phyloP scores from a whole-genome alignment of 768 basidiomycete genomes.

The Xerocomus spinulosus region DNA sequence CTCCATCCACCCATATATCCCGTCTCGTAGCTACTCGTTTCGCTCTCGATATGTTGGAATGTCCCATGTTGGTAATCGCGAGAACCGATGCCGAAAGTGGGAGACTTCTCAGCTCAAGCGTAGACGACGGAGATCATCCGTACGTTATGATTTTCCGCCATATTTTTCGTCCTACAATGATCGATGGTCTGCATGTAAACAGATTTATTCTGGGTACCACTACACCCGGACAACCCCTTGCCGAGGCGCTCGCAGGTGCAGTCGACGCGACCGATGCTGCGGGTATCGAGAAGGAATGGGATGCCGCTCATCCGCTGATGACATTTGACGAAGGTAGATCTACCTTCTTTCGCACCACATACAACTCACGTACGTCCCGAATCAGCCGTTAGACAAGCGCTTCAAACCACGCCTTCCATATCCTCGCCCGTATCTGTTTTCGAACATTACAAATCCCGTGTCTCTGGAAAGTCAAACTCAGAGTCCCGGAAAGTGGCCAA shows the following conservation, averaged over 20 bases:
- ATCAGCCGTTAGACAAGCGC: constrained; percentile 22
- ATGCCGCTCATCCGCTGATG: constrained; percentile 56
- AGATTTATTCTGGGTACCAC: constrained; percentile 68
- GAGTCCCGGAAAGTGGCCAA: constrained; percentile 71
- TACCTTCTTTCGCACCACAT: constrained; percentile 42
- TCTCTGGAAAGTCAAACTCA: constrained; percentile 61
- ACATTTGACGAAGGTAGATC: constrained; percentile 80
- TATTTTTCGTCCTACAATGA: constrained; percentile 3
- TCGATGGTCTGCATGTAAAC: constrained; percentile 8
- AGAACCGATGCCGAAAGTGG: constrained; percentile 90
- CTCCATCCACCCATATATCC: constrained; percentile 80
- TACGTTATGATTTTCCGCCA: constrained; percentile 31
- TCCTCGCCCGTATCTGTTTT: constrained; percentile 41
- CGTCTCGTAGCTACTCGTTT: constrained; percentile 83
- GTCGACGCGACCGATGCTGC: constrained; percentile 67
- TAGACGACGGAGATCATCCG: constrained; percentile 76
- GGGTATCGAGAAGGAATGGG: constrained; percentile 72
- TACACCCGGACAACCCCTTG: constrained; percentile 46
- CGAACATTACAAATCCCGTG: constrained; percentile 54
- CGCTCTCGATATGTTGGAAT: constrained; percentile 86
- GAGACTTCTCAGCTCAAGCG: constrained; percentile 76
- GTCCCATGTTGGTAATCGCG: constrained; percentile 84
- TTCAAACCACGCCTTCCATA: constrained; percentile 17
- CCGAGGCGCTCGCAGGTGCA: constrained; percentile 66
- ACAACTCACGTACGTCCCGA: background rate